Evolutionary conservation across 441 rosid genomes (phyloP).

Genomic region (Euphorbia celastroides): DNA sequence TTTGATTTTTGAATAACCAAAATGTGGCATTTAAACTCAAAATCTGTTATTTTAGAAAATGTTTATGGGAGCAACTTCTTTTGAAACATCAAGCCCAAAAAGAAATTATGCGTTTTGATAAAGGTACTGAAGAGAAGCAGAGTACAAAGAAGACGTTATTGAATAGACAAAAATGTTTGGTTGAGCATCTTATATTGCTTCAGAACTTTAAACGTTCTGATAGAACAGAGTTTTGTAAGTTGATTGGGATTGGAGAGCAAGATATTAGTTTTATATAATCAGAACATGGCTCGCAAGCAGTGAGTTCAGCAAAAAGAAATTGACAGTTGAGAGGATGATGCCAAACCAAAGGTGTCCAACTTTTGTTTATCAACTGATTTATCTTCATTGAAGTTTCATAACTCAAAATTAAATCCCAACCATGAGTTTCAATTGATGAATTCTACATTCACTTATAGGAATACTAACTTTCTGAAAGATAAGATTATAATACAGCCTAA

Average conservation of each 20-base stretch:
- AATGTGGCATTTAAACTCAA: too few relatives aligned
- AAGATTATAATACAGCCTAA: neutral
- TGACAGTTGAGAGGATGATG: neutral
- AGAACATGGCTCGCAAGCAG: neutral
- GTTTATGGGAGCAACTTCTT: too few relatives aligned
- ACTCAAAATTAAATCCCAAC: neutral
- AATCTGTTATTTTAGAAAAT: too few relatives aligned
- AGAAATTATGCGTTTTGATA: too few relatives aligned
- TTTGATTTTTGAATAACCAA: too few relatives aligned
- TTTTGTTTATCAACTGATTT: neutral
- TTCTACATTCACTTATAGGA: too few relatives aligned
- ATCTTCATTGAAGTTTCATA: neutral
- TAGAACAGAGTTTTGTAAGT: too few relatives aligned
- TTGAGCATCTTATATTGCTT: neutral
- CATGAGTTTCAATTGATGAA: too few relatives aligned
- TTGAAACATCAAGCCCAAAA: too few relatives aligned
- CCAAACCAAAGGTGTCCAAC: neutral
- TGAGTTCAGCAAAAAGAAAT: neutral
- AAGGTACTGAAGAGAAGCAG: neutral
- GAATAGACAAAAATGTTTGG: neutral
- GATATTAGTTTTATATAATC: too few relatives aligned
- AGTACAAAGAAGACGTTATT: neutral
- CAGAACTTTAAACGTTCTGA: neutral
- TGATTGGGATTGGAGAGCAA: too few relatives aligned
- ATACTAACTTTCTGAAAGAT: neutral